phyloP scores from a whole-genome alignment of 495 filamentous ascomycete species.

The Massariosphaeria phaeospora region DNA sequence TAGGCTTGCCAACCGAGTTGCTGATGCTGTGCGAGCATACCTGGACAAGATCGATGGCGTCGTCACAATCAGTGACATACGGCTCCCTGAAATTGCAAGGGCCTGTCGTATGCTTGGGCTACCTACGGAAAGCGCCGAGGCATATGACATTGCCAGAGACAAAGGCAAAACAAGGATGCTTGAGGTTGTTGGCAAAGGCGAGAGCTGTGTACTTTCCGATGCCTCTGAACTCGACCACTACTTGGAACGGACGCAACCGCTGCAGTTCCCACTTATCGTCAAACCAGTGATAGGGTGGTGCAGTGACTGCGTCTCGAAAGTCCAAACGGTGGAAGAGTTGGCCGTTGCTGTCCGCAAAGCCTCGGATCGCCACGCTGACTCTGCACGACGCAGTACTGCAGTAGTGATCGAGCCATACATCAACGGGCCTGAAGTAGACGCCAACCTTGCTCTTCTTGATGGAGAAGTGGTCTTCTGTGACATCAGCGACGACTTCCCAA shows the following conservation, averaged over 20 bases:
- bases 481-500: constrained; percentile 51
- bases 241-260: not conserved
- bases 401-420: constrained; percentile 30
- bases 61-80: constrained; percentile 2
- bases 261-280: constrained; percentile 45
- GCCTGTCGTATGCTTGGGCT: constrained; percentile 30
- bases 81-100: not conserved
- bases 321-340: constrained; percentile 28
- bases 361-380: not conserved
- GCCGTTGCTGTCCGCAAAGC: constrained; percentile 30
- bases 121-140: constrained; percentile 35
- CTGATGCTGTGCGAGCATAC: constrained; percentile 1
- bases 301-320: constrained; percentile 45
- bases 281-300: constrained; percentile 46
- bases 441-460: constrained; percentile 48
- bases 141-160: constrained; percentile 44
- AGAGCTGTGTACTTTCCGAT: constrained; percentile 28
- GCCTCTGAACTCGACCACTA: not conserved
- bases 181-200: constrained; percentile 34
- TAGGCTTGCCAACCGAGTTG: not conserved
- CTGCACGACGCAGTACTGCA: not conserved
- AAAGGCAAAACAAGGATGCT: constrained; percentile 44
- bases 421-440: constrained; percentile 51
- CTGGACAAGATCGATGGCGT: constrained; percentile 7
- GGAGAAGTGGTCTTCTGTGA: constrained; percentile 51